Evolutionary conservation across 2,329 filamentous ascomycete genomes (phyloP), one percentile per base, ranked within the genome.

Genomic region (Dryadomyces quercivorus): DNA sequence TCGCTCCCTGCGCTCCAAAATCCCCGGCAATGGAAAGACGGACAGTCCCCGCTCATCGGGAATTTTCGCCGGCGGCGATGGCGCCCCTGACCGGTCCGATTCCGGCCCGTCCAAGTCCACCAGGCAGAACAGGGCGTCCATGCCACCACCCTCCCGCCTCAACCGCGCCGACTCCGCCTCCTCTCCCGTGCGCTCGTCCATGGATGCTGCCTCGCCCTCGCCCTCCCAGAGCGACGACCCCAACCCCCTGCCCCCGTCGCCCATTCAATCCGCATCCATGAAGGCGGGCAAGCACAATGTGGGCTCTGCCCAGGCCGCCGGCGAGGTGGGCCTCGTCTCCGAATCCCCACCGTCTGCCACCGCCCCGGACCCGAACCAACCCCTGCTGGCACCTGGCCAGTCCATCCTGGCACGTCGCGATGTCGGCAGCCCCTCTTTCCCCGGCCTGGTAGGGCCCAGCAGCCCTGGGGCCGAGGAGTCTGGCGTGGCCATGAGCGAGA

Each of bases 291-390:
- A 88, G 61, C 84, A 88, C 63, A 85, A 91, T 67, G 82, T 95
- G 46, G 80, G 79, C 64, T 85, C 85, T 49, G 91, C 90, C 46
- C 87, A 94, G 68, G 82, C 86, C 53, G 86, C 82, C 51, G 91
- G 92, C 55, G 93, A 98, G 69, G 90, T 98, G 45, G 93, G 95
- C 64, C 84, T 91, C 61, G 90, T 98, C 20, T 97, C 92, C 15
- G 93, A 97, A 65, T 85, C 85, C 57, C 92, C 91, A 31, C 90
- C 89, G 2, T 82, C 82, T 12, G 85, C 85, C 38, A 76, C 62
- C 63, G 78, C 78, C 59, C 67, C 80, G 66, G 57, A 59, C 18
- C 54, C 57, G 6, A 74, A 75, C 68, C 67, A 76, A 61, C 70
- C 81, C 64, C 67, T 77, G 55, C 82, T 85, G 62, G 81, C 86